Conservation (phyloP, 495 filamentous ascomycete species). For the Cairneyella variabilis region DNA sequence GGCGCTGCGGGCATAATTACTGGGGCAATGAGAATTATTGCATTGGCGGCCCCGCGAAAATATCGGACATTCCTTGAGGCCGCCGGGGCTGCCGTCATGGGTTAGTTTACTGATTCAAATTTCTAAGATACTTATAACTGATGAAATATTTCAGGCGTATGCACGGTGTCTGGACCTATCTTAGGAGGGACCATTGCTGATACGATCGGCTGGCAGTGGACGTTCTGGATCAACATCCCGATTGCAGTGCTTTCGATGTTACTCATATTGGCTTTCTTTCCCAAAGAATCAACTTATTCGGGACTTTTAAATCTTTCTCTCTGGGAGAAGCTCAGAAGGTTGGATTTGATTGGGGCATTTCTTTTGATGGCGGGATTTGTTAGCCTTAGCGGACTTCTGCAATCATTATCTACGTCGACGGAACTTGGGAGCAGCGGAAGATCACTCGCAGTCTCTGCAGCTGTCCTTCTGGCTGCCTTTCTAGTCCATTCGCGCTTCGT, state of each 20-base stretch:
- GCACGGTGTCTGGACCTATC: slow-evolving; percentile 57
- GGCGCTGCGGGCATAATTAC: slow-evolving; percentile 80
- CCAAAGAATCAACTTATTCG: not conserved
- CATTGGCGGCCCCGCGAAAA: slow-evolving; percentile 60
- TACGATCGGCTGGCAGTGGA: slow-evolving; percentile 70
- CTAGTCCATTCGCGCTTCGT: not conserved
- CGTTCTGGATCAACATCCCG: slow-evolving; percentile 55
- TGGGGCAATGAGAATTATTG: slow-evolving; percentile 73
- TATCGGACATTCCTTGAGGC: not conserved
- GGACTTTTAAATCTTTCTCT: not conserved
- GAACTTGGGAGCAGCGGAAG: not conserved
- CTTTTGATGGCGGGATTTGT: not conserved
- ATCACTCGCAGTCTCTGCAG: not conserved
- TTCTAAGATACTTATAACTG: not conserved
- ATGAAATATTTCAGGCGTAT: not conserved
- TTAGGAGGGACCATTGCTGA: slow-evolving; percentile 57
- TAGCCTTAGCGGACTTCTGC: not conserved
- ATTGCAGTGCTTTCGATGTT: not conserved
- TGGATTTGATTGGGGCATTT: not conserved
- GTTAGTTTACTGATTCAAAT: not conserved
- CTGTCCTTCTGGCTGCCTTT: not conserved
- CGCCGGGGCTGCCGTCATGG: not conserved
- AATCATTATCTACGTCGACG: not conserved
- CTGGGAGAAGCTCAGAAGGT: not conserved
- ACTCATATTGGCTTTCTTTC: not conserved